Evolutionary conservation across 2,329 filamentous ascomycete species (phyloP).

Genomic region (Xylariales sp.): DNA sequence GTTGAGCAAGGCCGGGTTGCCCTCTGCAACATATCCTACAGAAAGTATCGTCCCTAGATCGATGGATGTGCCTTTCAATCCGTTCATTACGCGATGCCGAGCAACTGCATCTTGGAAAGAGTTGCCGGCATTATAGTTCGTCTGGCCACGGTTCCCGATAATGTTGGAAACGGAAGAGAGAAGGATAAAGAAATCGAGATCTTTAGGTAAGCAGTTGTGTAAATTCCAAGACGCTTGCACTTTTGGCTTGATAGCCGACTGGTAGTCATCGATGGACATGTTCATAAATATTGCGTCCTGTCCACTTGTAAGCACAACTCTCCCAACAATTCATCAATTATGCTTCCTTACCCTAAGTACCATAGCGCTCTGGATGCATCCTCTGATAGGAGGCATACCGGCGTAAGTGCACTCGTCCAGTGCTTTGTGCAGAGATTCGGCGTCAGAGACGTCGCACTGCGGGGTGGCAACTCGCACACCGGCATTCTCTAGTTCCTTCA

Average conservation of each 20-base stretch:
- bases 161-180: not conserved
- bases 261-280: constrained; percentile 3
- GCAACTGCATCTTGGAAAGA: constrained; percentile 1
- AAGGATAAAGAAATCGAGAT: constrained; percentile 3
- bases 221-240: constrained; percentile 13
- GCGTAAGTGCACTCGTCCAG: not conserved
- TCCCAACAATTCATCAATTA: not conserved
- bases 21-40: constrained; percentile 4
- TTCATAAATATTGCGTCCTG: constrained; percentile 5
- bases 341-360: constrained; percentile 2
- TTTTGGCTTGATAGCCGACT: not conserved
- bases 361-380: constrained; percentile 8
- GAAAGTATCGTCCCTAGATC: not conserved
- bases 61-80: not conserved
- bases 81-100: not conserved
- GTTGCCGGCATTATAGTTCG: constrained; percentile 2
- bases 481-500: not conserved
- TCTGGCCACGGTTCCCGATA: constrained; percentile 1
- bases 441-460: constrained; percentile 2
- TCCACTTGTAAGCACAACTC: constrained; percentile 1
- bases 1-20: constrained; percentile 9
- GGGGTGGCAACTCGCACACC: not conserved
- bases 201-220: constrained; percentile 3
- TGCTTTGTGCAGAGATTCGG: not conserved
- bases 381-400: constrained; percentile 6